These are phyloP conservation scores for Sugiyamaella novakii DNA, from an alignment of 1,139 yeast species.

Conservation along the genomic window DNA sequence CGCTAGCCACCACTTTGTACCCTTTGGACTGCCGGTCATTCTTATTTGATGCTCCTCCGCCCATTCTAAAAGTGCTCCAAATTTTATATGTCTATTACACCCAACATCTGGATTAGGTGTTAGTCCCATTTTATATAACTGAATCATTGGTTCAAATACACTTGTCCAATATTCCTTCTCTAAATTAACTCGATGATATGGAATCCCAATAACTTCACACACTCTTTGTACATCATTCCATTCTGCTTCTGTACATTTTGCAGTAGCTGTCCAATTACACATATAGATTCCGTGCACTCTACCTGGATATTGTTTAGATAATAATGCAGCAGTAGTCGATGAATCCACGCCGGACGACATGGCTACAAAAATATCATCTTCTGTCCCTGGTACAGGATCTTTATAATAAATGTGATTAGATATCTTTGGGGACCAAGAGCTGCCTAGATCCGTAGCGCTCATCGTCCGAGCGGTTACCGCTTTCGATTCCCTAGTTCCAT, in stretches of 20 bases:
- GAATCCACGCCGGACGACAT: constrained; percentile 99
- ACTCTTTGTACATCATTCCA: constrained; percentile 82
- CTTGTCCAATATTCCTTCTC: constrained; percentile 91
- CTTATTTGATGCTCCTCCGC: constrained; percentile 42
- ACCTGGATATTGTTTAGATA: constrained; percentile 50
- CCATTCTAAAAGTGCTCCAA: constrained; percentile 70
- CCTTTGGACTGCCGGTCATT: constrained; percentile 25
- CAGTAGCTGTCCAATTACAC: constrained; percentile 85
- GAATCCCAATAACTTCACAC: constrained; percentile 61
- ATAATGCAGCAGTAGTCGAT: constrained; percentile 80
- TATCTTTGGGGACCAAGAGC: too few species aligned
- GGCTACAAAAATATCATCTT: constrained; percentile 64
- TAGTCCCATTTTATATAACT: constrained; percentile 63
- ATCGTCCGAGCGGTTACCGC: too few species aligned
- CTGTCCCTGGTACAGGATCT: constrained; percentile 5
- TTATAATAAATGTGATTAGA: too few species aligned
- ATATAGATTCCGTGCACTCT: constrained; percentile 79
- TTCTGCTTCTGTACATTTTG: constrained; percentile 79
- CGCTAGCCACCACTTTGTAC: constrained; percentile 73
- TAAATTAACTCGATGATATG: constrained; percentile 76
- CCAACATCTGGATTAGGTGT: constrained; percentile 97
- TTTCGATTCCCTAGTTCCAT: too few species aligned
- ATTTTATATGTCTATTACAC: constrained; percentile 83
- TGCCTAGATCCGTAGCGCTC: too few species aligned
- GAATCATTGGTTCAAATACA: constrained; percentile 91